Percentiles rank a stretch among this genome's conserved stretches.
Conservation (phyloP, 2,329 filamentous ascomycete genomes). For the Apiospora phragmitis region DNA sequence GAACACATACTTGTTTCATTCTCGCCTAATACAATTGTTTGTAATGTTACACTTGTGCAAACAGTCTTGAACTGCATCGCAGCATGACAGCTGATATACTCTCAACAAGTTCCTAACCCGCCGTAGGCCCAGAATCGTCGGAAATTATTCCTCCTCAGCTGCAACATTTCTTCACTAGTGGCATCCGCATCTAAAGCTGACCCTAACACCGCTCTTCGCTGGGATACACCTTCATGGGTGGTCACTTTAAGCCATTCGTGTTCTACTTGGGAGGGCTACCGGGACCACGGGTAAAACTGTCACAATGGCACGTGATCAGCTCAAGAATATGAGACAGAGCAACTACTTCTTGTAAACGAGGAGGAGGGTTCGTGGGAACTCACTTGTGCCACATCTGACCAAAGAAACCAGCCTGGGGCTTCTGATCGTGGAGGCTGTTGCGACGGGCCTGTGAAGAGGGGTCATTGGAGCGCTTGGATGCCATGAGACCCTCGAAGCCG, state of each 20-base stretch:
- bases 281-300: conserved; percentile 31
- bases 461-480: conserved; percentile 49
- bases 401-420: conserved; percentile 48
- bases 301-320: not conserved
- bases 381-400: conserved; percentile 60
- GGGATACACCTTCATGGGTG: not conserved
- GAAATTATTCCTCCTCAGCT: no score
- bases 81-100: not conserved
- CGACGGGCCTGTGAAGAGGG: conserved; percentile 47
- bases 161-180: no score
- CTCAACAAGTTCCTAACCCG: not conserved
- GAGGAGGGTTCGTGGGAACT: conserved; percentile 21
- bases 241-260: not conserved
- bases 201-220: not conserved
- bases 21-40: not conserved
- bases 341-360: not conserved
- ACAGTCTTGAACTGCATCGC: not conserved
- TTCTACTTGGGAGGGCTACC: conserved; percentile 26
- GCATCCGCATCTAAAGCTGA: not conserved
- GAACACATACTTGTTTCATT: not conserved
- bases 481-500: conserved; percentile 52
- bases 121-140: no score
- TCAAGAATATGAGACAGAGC: not conserved
- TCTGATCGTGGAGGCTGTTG: conserved; percentile 56
- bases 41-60: not conserved